phyloP scores from a whole-genome alignment of 768 basidiomycete species.

The Udeniomyces megalosporus region DNA sequence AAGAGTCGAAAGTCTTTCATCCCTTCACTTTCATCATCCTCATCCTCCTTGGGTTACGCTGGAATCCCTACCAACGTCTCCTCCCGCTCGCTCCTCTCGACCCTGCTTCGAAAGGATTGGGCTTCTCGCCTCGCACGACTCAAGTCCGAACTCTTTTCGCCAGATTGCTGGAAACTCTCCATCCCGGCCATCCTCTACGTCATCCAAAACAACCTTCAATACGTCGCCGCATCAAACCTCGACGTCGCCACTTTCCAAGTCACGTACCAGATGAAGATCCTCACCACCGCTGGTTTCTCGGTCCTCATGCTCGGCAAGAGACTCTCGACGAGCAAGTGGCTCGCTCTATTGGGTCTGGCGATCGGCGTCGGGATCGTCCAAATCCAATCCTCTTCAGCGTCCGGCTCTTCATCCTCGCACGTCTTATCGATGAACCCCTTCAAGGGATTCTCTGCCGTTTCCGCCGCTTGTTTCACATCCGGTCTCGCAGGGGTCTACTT shows the following conservation, averaged over 20 bases:
- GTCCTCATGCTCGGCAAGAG: conserved; percentile 64
- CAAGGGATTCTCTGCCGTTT: conserved; percentile 78
- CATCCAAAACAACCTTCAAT: conserved; percentile 78
- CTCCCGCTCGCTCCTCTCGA: conserved; percentile 4
- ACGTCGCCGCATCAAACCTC: conserved; percentile 81
- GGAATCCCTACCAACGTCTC: background rate
- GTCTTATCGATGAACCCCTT: conserved; percentile 50
- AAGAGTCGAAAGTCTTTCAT: background rate
- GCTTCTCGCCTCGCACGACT: conserved; percentile 40
- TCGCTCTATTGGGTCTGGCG: conserved; percentile 66
- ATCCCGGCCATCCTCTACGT: conserved; percentile 85
- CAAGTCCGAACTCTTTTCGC: conserved; percentile 56
- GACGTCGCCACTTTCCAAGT: conserved; percentile 94
- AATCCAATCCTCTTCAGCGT: conserved; percentile 45
- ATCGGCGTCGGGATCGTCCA: conserved; percentile 82
- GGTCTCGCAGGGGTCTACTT: conserved; percentile 96
- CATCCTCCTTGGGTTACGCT: background rate
- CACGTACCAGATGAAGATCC: conserved; percentile 92
- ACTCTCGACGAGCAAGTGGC: conserved; percentile 60
- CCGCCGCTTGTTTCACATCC: conserved; percentile 81
- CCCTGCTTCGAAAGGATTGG: conserved; percentile 16
- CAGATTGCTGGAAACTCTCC: conserved; percentile 92
- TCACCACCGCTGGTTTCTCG: conserved; percentile 80
- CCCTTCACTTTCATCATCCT: background rate
- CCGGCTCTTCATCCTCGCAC: background rate